Base-by-base conservation (phyloP, 1,139 yeast genomes). In the Blastobotrys proliferans region DNA sequence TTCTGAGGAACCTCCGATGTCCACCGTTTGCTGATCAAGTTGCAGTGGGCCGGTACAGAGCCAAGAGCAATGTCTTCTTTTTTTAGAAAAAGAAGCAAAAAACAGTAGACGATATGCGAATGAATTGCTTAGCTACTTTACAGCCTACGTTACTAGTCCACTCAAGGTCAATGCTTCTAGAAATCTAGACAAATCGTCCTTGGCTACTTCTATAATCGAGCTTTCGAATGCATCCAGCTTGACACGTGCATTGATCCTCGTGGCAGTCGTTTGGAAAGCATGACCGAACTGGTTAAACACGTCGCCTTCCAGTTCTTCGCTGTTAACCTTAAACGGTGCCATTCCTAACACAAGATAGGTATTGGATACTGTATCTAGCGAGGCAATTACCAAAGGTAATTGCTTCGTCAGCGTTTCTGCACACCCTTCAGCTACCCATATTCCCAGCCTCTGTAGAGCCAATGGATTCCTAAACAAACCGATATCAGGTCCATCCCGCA, bases 201-300 rank as follows among this genome's bases (percentile, higher is more conserved):
- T 83, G 47, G 87, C 69, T 38, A 94, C 81, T 64, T 92, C 97
- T 35, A 94, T 87, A 28, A 92, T 86, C 2, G 97, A 81, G 50
- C 95, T 85, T 58, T 92, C 97, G 64, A 92, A 92, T 55, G 95
- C 87, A 62, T 94, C 97, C 49, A 92, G 83, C 56, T 94, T 74
- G 26, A 88, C 90, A 54, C 85, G 81, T 4, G 97, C 97, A 30
- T 90, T 92, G 11, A 94, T 83, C 9, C 77, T 75, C 38, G 72
- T 74, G 1, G 96, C 94, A 31, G 88, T 83, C 52, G 83, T 84
- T 60, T 86, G 95, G 62, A 92, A 92, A 29, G 95, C 95, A 46
- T 83, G 78, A 39, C 96, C 90, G 59, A 92, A 92, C 17, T 87
- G 81, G 59, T 92, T 92, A 65, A 42, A 55, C 30, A 45, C 51